A percentile compares a stretch with the other conserved stretches of the same genome.
phyloP scores from a whole-genome alignment of 169 alveolate species.

The Plasmodium fragile region DNA sequence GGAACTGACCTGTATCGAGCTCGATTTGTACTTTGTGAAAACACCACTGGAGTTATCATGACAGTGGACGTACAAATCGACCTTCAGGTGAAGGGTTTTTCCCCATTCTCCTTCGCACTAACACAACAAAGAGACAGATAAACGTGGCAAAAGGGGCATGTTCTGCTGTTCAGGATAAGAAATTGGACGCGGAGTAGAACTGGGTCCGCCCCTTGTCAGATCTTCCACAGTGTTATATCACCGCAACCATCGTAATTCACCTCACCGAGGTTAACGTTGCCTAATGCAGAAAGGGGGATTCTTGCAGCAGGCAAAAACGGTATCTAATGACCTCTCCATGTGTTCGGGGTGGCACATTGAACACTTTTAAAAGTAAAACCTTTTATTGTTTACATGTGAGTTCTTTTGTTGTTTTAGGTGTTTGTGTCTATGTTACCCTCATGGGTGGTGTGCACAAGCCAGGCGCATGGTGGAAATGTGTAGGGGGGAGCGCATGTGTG shows the following conservation, averaged over 20 bases:
- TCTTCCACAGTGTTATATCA: neutral
- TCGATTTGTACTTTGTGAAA: neutral
- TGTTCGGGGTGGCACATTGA: neutral
- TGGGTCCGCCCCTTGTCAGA: neutral
- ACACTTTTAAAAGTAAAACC: neutral
- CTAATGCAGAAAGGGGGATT: neutral
- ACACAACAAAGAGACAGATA: neutral
- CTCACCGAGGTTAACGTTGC: neutral
- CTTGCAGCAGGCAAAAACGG: neutral
- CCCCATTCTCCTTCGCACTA: neutral
- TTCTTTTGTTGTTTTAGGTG: neutral
- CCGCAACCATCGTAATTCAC: neutral
- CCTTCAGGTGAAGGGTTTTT: neutral
- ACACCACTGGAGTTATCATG: neutral
- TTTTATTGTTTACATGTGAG: neutral
- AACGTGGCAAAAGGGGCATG: neutral
- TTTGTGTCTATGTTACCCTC: neutral
- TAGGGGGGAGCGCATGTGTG: neutral
- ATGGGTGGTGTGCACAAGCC: neutral
- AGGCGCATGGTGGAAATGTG: neutral
- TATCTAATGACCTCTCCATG: neutral
- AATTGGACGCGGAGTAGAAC: neutral
- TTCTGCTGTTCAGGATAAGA: neutral
- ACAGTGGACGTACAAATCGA: neutral
- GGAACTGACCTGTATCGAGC: neutral